Base-by-base conservation (phyloP, 164 flowering plant genomes). In the Piper betle region DNA sequence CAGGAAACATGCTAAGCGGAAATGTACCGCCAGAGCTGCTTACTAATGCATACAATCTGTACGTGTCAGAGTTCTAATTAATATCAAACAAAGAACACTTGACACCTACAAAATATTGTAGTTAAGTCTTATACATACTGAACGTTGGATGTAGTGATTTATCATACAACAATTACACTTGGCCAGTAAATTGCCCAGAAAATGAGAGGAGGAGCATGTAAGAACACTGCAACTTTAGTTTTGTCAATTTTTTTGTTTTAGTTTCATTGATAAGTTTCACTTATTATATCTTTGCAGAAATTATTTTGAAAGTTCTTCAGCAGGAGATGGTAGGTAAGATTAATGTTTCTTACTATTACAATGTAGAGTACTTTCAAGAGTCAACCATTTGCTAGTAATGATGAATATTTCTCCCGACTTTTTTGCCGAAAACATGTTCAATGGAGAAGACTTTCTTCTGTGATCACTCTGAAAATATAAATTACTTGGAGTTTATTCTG, bases 1-100 rank as follows among this genome's bases (percentile, higher is more conserved):
- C 73, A 41, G 74, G 82, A 60, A 85, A 85, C 75, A 52, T 67
- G 73, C 74, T 85, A 6, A 72, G 67, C 62, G 91, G 91, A 72
- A 66, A 61, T 60, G 61, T 79, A 53, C 91, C 86, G 11, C 74
- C 72, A 19, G 67, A 75, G 52, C 63, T 85, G 65, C 60, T 75
- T 71, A 71, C 33, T 61, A 67, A 70, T 8, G 82, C 83, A 48
- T 69, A 52, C n/a, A 77, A 58, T 64, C 60, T 80, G 87, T 83
- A 83, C 42, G 87, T 74, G 56, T 63, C 68, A 64, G 3, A 54
- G 7, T 20, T 25, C 18, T 10, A 9, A 25, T 54, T 11, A 18
- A 12, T 10, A 46, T 15, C 9, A 46, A 46, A 46, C 3, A 46
- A 46, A 46, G 15, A 10, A 2, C 3, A 12, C 15, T 46, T 46